A percentile compares a stretch with the other conserved stretches of the same genome.
Evolutionary conservation across 2,329 filamentous ascomycete species (phyloP).

Genomic region (Pyricularia sp.): DNA sequence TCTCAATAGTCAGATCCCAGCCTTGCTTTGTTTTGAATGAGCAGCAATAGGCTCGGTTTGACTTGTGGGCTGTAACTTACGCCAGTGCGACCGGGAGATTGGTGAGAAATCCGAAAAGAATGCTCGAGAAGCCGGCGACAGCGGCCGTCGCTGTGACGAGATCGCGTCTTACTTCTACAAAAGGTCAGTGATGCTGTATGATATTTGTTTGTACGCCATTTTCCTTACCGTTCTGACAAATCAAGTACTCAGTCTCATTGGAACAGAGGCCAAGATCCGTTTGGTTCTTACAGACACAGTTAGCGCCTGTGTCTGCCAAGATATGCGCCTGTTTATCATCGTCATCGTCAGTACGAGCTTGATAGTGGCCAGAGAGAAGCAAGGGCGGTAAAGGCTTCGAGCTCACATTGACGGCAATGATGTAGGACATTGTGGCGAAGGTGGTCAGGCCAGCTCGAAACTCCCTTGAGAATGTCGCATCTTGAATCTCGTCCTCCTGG

Average conservation of each 20-base stretch:
- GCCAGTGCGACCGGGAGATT: slow-evolving; percentile 71
- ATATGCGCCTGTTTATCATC: slow-evolving; percentile 50
- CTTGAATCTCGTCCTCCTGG: slow-evolving; percentile 51
- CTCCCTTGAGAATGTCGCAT: slow-evolving; percentile 66
- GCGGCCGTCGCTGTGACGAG: slow-evolving; percentile 78
- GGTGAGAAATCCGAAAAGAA: slow-evolving; percentile 71
- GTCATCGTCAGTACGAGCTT: neutral
- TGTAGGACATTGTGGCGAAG: slow-evolving; percentile 76
- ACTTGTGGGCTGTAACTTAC: slow-evolving; percentile 33
- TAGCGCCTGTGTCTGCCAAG: slow-evolving; percentile 66
- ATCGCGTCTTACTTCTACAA: slow-evolving; percentile 57
- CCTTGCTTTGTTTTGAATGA: neutral
- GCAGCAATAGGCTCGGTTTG: neutral
- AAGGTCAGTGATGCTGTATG: slow-evolving; percentile 3
- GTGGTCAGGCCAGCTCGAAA: slow-evolving; percentile 73
- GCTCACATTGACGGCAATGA: slow-evolving; percentile 62
- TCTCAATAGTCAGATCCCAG: slow-evolving; percentile 7
- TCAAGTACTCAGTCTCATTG: slow-evolving; percentile 14
- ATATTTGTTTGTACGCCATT: neutral
- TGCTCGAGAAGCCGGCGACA: slow-evolving; percentile 63
- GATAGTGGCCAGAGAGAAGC: too few relatives aligned
- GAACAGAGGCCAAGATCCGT: slow-evolving; percentile 36
- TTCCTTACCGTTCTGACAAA: neutral
- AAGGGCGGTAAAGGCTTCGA: neutral
- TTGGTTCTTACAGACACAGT: slow-evolving; percentile 53